Percentiles rank a stretch among this genome's conserved stretches.
Evolutionary conservation across 768 basidiomycete species (phyloP).

Genomic region (Auricularia sp.): DNA sequence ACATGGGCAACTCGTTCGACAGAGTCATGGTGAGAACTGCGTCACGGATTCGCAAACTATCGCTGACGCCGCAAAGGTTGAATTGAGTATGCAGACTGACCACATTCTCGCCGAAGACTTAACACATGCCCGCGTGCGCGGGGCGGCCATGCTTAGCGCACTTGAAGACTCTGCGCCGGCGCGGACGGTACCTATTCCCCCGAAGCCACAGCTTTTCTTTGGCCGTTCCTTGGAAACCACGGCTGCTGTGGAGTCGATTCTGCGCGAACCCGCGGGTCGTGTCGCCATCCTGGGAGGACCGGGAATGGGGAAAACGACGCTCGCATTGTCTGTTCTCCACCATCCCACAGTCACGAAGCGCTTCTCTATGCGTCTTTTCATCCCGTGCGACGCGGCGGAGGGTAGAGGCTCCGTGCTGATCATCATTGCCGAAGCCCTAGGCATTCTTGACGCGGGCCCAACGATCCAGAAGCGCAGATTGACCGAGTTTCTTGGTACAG

Average conservation of each 20-base stretch:
- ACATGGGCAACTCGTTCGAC: not conserved
- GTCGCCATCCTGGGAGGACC: constrained; percentile 19
- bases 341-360: constrained; percentile 13
- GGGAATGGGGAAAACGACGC: constrained; percentile 32
- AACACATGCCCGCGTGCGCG: not conserved
- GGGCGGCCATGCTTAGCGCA: not conserved
- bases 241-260: not conserved
- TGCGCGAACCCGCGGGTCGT: not conserved
- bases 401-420: not conserved
- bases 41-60: not conserved
- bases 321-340: constrained; percentile 26
- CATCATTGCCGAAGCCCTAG: not conserved
- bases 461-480: not conserved
- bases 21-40: not conserved
- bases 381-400: constrained; percentile 22
- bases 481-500: constrained; percentile 3
- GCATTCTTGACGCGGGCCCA: not conserved
- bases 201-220: not conserved
- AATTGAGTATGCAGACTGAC: too few species aligned
- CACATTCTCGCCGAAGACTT: too few species aligned
- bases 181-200: not conserved
- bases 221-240: not conserved
- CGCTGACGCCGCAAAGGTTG: not conserved
- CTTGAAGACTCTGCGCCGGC: too few species aligned
- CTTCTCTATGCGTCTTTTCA: constrained; percentile 22